Conservation (phyloP, 2,329 filamentous ascomycete species). For the Paecilomyces formosus region DNA sequence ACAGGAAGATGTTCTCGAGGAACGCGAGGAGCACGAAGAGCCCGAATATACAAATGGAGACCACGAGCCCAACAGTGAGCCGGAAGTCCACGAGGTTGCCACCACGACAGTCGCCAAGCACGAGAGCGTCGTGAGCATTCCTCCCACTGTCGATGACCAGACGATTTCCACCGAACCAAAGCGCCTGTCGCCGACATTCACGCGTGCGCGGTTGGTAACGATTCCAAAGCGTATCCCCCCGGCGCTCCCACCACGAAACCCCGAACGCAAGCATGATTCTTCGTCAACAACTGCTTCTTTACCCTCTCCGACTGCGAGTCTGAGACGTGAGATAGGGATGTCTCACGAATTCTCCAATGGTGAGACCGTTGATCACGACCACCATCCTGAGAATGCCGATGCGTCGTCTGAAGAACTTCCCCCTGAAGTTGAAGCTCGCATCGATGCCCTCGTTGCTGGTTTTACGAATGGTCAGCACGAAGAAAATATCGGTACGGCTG, state of each 20-base stretch:
- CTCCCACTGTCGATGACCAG: slow-evolving; percentile 24
- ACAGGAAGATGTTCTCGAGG: slow-evolving; percentile 12
- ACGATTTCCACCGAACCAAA: slow-evolving; percentile 53
- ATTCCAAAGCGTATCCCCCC: slow-evolving; percentile 76
- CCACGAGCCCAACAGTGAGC: slow-evolving; percentile 11
- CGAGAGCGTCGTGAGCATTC: slow-evolving; percentile 33
- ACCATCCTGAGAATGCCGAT: slow-evolving; percentile 8
- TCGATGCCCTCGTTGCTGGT: slow-evolving; percentile 9
- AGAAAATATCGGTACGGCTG: slow-evolving; percentile 6
- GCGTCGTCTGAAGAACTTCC: slow-evolving; percentile 2
- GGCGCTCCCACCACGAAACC: slow-evolving; percentile 69
- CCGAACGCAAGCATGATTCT: slow-evolving; percentile 30
- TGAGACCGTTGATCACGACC: slow-evolving; percentile 7
- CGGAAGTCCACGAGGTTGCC: slow-evolving; percentile 41
- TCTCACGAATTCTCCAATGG: slow-evolving; percentile 7
- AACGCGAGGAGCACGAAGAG: slow-evolving; percentile 15
- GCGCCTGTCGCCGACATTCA: slow-evolving; percentile 59
- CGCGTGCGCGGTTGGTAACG: slow-evolving; percentile 71
- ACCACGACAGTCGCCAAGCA: slow-evolving; percentile 42
- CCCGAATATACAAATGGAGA: slow-evolving; percentile 17
- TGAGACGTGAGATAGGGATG: slow-evolving; percentile 16
- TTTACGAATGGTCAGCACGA: slow-evolving; percentile 15
- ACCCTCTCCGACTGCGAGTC: slow-evolving; percentile 13
- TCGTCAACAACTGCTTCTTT: slow-evolving; percentile 16
- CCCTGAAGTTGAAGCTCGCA: not conserved